phyloP scores from a whole-genome alignment of 2,329 filamentous ascomycete species.

The Ophiostoma populinum region DNA sequence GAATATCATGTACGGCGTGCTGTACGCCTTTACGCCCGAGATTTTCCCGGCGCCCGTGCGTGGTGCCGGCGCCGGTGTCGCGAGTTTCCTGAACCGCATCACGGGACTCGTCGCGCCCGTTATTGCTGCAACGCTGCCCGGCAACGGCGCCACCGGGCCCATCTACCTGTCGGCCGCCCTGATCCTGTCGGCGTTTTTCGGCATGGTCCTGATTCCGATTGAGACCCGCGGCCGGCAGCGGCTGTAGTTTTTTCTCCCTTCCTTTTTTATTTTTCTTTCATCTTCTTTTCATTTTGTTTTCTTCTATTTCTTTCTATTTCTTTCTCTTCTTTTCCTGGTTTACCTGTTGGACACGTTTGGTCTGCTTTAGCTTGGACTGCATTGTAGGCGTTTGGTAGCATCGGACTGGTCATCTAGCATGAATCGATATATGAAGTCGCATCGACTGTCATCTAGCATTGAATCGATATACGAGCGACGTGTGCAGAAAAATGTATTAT shows the following conservation, averaged over 20 bases:
- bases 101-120: slow-evolving; percentile 52
- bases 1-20: slow-evolving; percentile 61
- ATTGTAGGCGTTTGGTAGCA: too few species aligned
- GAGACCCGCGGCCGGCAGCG: slow-evolving; percentile 44
- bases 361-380: too few species aligned
- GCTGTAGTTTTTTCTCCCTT: slow-evolving; percentile 19
- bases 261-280: neutral
- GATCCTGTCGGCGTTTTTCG: slow-evolving; percentile 41
- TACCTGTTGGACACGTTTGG: neutral
- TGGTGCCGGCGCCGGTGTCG: slow-evolving; percentile 55
- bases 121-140: slow-evolving; percentile 43
- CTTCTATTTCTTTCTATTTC: neutral
- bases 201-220: slow-evolving; percentile 42
- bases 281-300: neutral
- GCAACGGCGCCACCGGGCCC: slow-evolving; percentile 37
- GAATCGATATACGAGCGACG: too few species aligned
- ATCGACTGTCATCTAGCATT: too few species aligned
- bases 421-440: too few species aligned
- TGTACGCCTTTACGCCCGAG: slow-evolving; percentile 64
- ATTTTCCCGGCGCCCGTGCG: slow-evolving; percentile 57
- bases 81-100: slow-evolving; percentile 52
- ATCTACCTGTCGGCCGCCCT: slow-evolving; percentile 39
- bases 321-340: neutral
- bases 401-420: too few species aligned
- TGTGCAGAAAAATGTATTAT: too few species aligned